Evolutionary conservation across 352 stramenopile genomes (phyloP), one percentile per base, ranked within the genome.

Genomic region (Phytophthora kernoviae): DNA sequence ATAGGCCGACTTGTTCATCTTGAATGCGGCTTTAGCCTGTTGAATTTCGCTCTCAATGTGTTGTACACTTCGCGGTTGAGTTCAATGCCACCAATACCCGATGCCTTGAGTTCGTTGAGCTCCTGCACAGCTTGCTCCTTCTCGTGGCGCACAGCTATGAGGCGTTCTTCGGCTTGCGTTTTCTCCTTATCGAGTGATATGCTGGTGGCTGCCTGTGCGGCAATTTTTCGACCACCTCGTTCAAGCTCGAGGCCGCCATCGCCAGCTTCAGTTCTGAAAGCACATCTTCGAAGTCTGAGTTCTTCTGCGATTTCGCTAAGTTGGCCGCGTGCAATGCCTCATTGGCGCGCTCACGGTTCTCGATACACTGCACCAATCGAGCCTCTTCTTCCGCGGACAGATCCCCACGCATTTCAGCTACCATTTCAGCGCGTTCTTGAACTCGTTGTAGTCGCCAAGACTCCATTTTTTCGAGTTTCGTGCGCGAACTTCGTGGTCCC

Each of bases 391-490:
- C 82, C 1, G 58, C 77, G 0, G 78, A 90, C 30, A 93, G 54
- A 24, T 94, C 84, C 11, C 84, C 84, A 45, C 84, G 72, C 30
- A 94, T 69, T 40, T 94, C 78, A 3, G 84, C 85, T 0, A 81
- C 84, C 64, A 94, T 87, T 49, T 93, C 85, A 5, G 81, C 75
- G 7, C 85, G 77, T 58, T 94, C 83, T 42, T 90, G 75, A 5
- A 80, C 79, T 3, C 85, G 77, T 50, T 91, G 79, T 4, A 91
- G 56, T 3, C 85, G 64, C 85, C 85, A 94, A 2, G 48, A 54
- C 57, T 94, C 85, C 84, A 94, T 94, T 40, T 87, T 87, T 41
- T 94, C 3, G 85, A 84, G 56, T 94, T 94, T 48, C 80, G 72
- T 1, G 85, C 84, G 20, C 83, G 84, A n/a, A 92, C 80, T 40